Evolutionary conservation across 2,329 filamentous ascomycete species (phyloP), one percentile per base, ranked within the genome.

Genomic region (Sclerotinia nivalis): DNA sequence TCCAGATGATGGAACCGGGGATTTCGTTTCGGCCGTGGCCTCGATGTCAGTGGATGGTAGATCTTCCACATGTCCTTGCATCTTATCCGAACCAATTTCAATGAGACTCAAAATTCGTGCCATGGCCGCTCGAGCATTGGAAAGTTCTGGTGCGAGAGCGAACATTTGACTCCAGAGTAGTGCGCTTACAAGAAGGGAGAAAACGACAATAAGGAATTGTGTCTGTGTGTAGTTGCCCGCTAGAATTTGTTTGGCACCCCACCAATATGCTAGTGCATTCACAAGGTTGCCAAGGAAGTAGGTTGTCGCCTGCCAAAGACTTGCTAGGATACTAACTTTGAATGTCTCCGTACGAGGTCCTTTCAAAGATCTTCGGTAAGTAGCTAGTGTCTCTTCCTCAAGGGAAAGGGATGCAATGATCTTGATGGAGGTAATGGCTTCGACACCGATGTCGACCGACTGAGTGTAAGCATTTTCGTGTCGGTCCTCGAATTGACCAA

Each of bases 251-350:
- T 87, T 89, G 0, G 90, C 85, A 7, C 91, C 91, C 90, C 91
- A 93, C 89, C 90, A 93, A 79, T 93, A 93, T 1, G 90, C 89
- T 67, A 94, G 85, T 0, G 90, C 90, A 76, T 93, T 91, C 34
- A 92, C 86, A 58, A 91, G 83, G 74, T 89, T 91, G 28, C 88
- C 86, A 13, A 86, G 81, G 72, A 84, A 86, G 76, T 88, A 86
- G 22, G 87, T 83, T 25, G 89, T 81, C 10, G 88, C 86, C 10
- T 89, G 83, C 83, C 61, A 65, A 18, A 65, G 61, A 52, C 61
- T 65, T 25, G 61, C 61, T 85, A 90, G 34, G 88, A 78, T 76
- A 22, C 81, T 84, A 40, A 82, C 82, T 18, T 80, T 77, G 1
- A 82, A 78, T 80, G 80, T 89, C 78, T 83, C 90, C 65, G 85